Conservation (phyloP, 2,329 filamentous ascomycete species). For the Coniochaeta hoffmannii region DNA sequence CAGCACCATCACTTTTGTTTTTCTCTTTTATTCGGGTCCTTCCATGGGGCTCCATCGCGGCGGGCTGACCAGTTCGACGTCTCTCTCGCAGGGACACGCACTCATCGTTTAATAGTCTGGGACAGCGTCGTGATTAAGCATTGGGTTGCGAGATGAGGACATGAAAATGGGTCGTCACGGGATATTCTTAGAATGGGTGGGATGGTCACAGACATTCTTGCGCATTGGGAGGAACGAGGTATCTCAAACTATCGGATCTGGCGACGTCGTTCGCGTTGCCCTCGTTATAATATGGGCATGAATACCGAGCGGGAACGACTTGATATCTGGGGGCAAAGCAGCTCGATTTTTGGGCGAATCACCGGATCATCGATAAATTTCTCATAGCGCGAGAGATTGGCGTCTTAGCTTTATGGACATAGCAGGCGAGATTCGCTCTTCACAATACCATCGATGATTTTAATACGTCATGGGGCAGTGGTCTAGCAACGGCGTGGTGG, state of each 20-base stretch:
- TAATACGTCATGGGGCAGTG: not conserved
- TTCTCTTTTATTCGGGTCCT: not conserved
- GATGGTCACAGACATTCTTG: not conserved
- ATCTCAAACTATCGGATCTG: not conserved
- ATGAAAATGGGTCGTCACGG: not conserved
- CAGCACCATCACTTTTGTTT: not conserved
- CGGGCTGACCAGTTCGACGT: not conserved
- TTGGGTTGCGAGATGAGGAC: not conserved
- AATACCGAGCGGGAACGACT: not conserved
- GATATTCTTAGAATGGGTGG: not conserved
- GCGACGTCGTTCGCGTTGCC: not conserved
- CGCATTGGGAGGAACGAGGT: not conserved
- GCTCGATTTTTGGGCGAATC: not conserved
- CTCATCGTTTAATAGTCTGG: not conserved
- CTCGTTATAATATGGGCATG: not conserved
- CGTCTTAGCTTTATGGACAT: not conserved
- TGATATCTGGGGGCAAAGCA: not conserved
- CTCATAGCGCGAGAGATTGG: slow-evolving; percentile 2
- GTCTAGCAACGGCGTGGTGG: no score
- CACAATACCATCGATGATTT: not conserved
- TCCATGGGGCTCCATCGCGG: not conserved
- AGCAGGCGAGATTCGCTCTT: not conserved
- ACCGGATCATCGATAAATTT: not conserved
- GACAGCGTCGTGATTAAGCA: not conserved
- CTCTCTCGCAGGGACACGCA: not conserved